Conservation (phyloP, 345 rosid genomes). For the Populus tremula region DNA sequence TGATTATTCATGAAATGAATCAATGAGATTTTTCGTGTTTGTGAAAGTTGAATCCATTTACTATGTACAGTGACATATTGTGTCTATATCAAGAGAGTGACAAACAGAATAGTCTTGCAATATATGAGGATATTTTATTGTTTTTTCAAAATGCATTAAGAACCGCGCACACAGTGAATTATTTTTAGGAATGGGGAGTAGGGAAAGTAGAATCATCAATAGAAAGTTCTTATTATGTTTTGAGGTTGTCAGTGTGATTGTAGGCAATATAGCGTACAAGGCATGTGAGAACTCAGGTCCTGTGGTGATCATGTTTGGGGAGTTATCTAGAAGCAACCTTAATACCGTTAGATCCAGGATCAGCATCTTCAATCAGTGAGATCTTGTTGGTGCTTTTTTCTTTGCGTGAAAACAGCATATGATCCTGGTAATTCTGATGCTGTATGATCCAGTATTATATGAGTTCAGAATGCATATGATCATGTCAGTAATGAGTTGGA, state of each 20-base stretch:
- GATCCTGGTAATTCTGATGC: not conserved
- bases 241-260: not conserved
- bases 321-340: not conserved
- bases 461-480: not conserved
- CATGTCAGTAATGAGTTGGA: not conserved
- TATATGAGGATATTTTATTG: not conserved
- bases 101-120: not conserved
- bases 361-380: not conserved
- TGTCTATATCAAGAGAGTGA: not conserved
- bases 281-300: not conserved
- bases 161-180: not conserved
- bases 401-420: too few species aligned
- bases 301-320: not conserved
- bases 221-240: not conserved
- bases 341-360: not conserved
- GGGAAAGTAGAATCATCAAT: not conserved
- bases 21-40: not conserved
- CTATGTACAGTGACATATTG: not conserved
- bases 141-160: not conserved
- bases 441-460: not conserved
- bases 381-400: not conserved
- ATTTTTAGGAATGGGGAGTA: not conserved
- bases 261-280: not conserved
- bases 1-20: slow-evolving; percentile 5
- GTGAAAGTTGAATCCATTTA: not conserved